Conservation (phyloP, 495 filamentous ascomycete species). For the Penicillium manginii region DNA sequence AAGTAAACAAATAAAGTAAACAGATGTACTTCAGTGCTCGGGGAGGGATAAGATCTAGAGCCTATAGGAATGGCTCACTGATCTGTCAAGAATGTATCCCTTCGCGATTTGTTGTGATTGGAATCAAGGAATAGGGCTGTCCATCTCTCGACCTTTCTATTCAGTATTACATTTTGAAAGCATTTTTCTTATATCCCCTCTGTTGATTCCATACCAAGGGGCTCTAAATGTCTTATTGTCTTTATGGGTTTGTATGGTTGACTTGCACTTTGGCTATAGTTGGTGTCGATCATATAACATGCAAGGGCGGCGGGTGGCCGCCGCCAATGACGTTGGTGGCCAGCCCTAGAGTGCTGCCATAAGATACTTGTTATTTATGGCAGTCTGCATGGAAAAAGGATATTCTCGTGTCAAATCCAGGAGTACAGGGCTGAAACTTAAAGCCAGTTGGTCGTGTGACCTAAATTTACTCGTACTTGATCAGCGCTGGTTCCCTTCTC, state of each 20-base stretch:
- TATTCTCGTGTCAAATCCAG: neutral
- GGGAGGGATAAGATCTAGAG: neutral
- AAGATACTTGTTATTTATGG: neutral
- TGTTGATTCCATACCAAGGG: slow-evolving; percentile 29
- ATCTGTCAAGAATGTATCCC: slow-evolving; percentile 31
- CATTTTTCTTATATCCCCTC: slow-evolving; percentile 17
- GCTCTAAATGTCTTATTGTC: slow-evolving; percentile 7
- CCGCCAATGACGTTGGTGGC: slow-evolving; percentile 12
- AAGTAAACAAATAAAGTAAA: too few relatives aligned
- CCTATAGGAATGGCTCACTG: slow-evolving; percentile 7
- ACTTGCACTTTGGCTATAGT: neutral
- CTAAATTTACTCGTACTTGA: neutral
- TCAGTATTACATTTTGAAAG: slow-evolving; percentile 8
- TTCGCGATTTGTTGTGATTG: slow-evolving; percentile 24
- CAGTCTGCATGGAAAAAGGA: neutral
- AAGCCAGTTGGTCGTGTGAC: neutral
- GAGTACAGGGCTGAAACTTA: neutral
- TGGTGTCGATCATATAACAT: slow-evolving; percentile 19
- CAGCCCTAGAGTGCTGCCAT: neutral
- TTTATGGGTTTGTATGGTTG: neutral
- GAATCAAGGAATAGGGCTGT: slow-evolving; percentile 20
- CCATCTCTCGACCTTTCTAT: neutral
- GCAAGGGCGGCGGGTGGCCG: slow-evolving; percentile 19
- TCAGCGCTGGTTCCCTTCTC: neutral
- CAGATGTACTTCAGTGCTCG: too few relatives aligned